These are phyloP conservation scores for Stephanocyclus meneghinianus DNA, from an alignment of 352 stramenopile species.

Conservation along the genomic window DNA sequence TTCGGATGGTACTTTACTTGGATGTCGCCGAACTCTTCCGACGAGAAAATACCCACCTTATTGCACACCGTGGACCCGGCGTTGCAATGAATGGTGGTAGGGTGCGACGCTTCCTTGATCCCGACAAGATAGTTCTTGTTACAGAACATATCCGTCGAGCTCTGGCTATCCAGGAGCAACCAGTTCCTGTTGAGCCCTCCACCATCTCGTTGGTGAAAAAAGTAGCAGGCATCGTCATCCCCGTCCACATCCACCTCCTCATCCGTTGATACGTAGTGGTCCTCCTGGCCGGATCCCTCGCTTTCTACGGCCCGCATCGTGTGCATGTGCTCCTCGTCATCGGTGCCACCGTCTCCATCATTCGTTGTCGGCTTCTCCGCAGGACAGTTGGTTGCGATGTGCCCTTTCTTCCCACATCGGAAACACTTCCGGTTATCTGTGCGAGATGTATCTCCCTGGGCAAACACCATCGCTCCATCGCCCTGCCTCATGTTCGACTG, in stretches of 20 bases:
- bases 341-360: too few species aligned
- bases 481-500: neutral
- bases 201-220: neutral
- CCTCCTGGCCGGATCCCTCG: neutral
- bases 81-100: slow-evolving; percentile 8
- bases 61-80: neutral
- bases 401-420: neutral
- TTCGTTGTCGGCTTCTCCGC: neutral
- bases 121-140: neutral
- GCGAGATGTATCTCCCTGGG: neutral
- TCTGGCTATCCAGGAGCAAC: slow-evolving; percentile 3
- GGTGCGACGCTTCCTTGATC: neutral
- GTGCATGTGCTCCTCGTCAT: neutral
- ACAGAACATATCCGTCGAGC: neutral
- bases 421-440: neutral
- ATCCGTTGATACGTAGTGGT: neutral
- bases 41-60: neutral
- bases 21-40: neutral
- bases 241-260: neutral
- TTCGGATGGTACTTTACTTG: slow-evolving; percentile 28
- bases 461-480: neutral
- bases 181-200: slow-evolving; percentile 1
- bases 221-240: neutral
- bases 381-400: neutral
- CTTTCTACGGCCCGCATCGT: neutral